Percentiles rank a stretch among this genome's conserved stretches.
phyloP scores from a whole-genome alignment of 768 basidiomycete genomes.

The Kwoniella sp. region DNA sequence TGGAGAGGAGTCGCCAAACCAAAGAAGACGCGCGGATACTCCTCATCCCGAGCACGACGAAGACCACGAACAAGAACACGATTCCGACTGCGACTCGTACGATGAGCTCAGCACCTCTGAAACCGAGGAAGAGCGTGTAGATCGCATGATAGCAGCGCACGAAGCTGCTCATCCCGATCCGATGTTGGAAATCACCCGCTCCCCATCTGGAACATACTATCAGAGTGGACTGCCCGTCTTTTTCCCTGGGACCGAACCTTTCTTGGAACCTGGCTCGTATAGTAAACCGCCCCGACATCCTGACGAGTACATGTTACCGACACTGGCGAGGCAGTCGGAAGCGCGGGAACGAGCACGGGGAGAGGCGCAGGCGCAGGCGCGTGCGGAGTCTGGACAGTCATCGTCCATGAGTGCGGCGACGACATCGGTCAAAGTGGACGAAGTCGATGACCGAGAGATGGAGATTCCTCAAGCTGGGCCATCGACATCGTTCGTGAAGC shows the following conservation, averaged over 20 bases:
- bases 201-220: neutral
- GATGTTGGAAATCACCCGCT: neutral
- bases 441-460: neutral
- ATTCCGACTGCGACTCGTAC: neutral
- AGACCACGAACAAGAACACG: neutral
- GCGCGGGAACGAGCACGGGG: neutral
- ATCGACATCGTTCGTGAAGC: slow-evolving; percentile 10
- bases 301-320: neutral
- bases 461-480: slow-evolving; percentile 23
- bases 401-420: neutral
- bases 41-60: neutral
- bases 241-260: neutral
- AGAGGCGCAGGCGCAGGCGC: neutral
- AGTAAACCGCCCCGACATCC: neutral
- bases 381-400: neutral
- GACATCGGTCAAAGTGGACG: neutral
- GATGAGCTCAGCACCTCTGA: neutral
- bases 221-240: neutral
- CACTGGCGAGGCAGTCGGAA: neutral
- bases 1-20: neutral
- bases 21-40: neutral
- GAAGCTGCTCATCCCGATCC: neutral
- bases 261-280: neutral
- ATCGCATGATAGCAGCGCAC: neutral
- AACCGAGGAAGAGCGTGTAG: neutral